Evolutionary conservation across 345 rosid genomes (phyloP), one percentile per base, ranked within the genome.

Genomic region (Hibiscus mutabilis): DNA sequence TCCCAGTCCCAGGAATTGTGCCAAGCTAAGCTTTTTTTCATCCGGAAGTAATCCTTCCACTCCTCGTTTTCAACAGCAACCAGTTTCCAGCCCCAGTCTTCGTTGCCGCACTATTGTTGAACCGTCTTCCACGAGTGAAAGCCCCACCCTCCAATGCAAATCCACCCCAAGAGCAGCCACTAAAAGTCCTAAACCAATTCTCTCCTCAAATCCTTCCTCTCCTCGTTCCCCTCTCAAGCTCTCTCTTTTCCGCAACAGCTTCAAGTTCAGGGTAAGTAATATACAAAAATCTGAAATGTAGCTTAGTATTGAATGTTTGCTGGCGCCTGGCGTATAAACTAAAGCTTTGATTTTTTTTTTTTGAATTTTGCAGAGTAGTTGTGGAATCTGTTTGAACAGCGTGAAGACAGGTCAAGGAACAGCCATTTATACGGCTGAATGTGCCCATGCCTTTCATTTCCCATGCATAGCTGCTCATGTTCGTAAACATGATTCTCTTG

Each of bases 341-440:
- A 13, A 33, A 35, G 29, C 47, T 58, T 24, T 12, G 33, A 4
- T 69, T 65, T 58, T 29, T 33, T 6, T 33, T 5, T 19, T 46
- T 72, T 46, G 14, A 9, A 31, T 68, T 62, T 69, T 60, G 73
- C 86, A 87, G 88, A 87, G 82, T 73, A 86, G 83, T 76, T 93
- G 98, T 27, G 94, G 92, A 59, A 80, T 93, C 49, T 93, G 97
- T 74, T 77, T 79, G 75, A 86, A 82, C 82, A 85, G 89, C 68
- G 93, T 89, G 77, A 88, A 83, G 79, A 84, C 87, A 5, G 95
- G 91, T 19, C 87, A 89, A 68, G 97, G 92, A 2, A 86, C 89
- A 29, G 93, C 94, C 4, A 87, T 89, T 24, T 89, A 86, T 79
- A 93, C 97, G 24, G 97, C 97, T 10, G 98, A 91, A 73, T 93